phyloP scores from a whole-genome alignment of 352 stramenopile species.

The Phytophthora agathidicida region DNA sequence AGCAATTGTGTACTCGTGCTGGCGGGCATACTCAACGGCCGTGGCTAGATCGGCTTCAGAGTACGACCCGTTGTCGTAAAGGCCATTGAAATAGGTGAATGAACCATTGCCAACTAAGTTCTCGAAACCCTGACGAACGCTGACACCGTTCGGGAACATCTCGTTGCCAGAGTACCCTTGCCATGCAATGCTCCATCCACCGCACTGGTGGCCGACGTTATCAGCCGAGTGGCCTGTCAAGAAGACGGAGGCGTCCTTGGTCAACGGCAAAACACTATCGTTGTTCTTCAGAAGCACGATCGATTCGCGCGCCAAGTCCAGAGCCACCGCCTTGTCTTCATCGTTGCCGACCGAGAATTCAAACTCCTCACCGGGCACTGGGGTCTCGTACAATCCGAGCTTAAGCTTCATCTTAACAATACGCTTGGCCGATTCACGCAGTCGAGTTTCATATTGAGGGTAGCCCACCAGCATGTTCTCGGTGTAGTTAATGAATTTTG shows the following conservation, averaged over 20 bases:
- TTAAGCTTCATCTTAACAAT: constrained; percentile 73
- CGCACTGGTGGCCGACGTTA: constrained; percentile 65
- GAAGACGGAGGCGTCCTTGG: constrained; percentile 43
- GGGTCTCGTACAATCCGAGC: constrained; percentile 68
- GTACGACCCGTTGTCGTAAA: constrained; percentile 60
- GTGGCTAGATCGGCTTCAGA: constrained; percentile 45
- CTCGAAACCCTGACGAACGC: constrained; percentile 55
- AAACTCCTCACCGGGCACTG: constrained; percentile 49
- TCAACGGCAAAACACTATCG: constrained; percentile 49
- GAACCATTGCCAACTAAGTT: constrained; percentile 27
- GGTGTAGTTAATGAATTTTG: constrained; percentile 49
- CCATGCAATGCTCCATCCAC: constrained; percentile 84
- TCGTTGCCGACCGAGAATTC: constrained; percentile 43
- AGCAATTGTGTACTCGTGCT: constrained; percentile 66
- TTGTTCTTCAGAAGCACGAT: constrained; percentile 85
- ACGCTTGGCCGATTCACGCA: constrained; percentile 59
- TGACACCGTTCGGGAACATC: constrained; percentile 57
- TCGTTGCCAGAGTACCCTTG: constrained; percentile 72
- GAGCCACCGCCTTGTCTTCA: constrained; percentile 50
- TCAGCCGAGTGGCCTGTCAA: constrained; percentile 64
- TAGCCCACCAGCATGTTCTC: constrained; percentile 46
- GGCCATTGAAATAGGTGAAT: constrained; percentile 56
- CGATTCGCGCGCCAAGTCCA: constrained; percentile 70
- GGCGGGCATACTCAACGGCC: constrained; percentile 47
- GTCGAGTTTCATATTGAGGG: constrained; percentile 37